A percentile compares a stretch with the other conserved stretches of the same genome.
Evolutionary conservation across 2,329 filamentous ascomycete genomes (phyloP).

Genomic region (Colletotrichum orbiculare): DNA sequence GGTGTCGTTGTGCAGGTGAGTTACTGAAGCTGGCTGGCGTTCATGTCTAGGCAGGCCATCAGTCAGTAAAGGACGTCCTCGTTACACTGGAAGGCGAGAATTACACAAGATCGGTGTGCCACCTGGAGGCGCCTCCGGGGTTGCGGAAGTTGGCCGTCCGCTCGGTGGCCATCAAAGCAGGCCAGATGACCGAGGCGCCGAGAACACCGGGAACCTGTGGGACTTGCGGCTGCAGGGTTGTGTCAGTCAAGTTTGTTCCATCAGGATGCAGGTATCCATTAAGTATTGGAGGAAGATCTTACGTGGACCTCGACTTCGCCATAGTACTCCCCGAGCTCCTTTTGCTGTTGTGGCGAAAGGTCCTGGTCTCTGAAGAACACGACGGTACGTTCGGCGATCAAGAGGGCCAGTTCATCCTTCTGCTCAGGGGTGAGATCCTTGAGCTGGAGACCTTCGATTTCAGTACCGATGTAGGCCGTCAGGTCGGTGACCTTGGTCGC

Average conservation of each 20-base stretch:
- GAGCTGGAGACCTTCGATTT: constrained; percentile 72
- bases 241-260: not conserved
- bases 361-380: constrained; percentile 76
- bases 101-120: constrained; percentile 75
- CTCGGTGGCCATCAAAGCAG: constrained; percentile 73
- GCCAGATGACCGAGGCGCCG: constrained; percentile 77
- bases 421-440: constrained; percentile 70
- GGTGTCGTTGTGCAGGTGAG: constrained; percentile 76
- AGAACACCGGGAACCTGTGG: constrained; percentile 75
- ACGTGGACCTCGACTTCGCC: constrained; percentile 77
- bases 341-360: constrained; percentile 70
- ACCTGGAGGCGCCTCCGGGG: constrained; percentile 74
- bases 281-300: constrained; percentile 41
- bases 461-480: constrained; percentile 71
- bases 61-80: too few species aligned
- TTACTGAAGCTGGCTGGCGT: constrained; percentile 75
- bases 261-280: not conserved
- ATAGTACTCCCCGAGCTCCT: constrained; percentile 70
- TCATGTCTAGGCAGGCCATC: constrained; percentile 59
- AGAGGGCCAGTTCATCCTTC: constrained; percentile 69
- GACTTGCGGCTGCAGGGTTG: constrained; percentile 68
- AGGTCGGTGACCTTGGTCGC: constrained; percentile 73
- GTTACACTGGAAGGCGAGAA: too few species aligned
- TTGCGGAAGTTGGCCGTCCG: constrained; percentile 70
- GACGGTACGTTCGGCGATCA: constrained; percentile 72